Conservation (phyloP, 768 basidiomycete species). For the Lentinula lateritia region DNA sequence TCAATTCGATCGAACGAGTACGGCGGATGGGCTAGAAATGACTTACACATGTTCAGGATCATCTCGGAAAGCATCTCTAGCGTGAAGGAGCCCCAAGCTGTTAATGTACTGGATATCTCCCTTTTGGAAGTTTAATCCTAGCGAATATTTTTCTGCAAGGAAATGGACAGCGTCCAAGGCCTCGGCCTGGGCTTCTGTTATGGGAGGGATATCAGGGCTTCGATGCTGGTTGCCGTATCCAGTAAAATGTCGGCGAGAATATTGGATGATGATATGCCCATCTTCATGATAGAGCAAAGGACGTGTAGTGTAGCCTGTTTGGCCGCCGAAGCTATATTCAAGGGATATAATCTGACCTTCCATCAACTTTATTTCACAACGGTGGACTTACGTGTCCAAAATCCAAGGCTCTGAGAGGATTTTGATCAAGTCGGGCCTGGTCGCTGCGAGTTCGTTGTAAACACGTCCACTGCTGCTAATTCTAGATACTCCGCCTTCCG, state of each 20-base stretch:
- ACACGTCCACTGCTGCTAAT: conserved; percentile 37
- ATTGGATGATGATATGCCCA: conserved; percentile 36
- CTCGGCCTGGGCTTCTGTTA: conserved; percentile 45
- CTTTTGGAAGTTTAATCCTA: conserved; percentile 41
- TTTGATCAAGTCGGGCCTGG: conserved; percentile 37
- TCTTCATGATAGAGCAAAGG: conserved; percentile 36
- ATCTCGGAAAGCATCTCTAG: conserved; percentile 38
- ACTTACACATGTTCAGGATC: conserved; percentile 36
- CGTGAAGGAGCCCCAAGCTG: conserved; percentile 37
- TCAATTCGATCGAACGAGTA: neutral
- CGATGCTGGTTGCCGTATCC: conserved; percentile 32
- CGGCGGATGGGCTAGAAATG: neutral
- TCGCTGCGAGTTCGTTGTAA: conserved; percentile 42
- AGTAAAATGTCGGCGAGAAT: conserved; percentile 39
- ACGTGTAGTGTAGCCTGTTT: conserved; percentile 29
- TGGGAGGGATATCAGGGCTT: conserved; percentile 34
- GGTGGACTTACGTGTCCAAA: conserved; percentile 30
- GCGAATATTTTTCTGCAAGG: conserved; percentile 35
- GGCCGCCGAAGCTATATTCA: conserved; percentile 29
- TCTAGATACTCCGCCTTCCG: conserved; percentile 38
- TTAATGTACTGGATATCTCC: conserved; percentile 48
- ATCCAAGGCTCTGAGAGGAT: conserved; percentile 37
- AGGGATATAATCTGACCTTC: neutral
- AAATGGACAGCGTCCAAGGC: conserved; percentile 42
- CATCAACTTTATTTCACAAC: neutral